Evolutionary conservation across 257 asterid species (phyloP).

Genomic region (Pogostemon cablin): DNA sequence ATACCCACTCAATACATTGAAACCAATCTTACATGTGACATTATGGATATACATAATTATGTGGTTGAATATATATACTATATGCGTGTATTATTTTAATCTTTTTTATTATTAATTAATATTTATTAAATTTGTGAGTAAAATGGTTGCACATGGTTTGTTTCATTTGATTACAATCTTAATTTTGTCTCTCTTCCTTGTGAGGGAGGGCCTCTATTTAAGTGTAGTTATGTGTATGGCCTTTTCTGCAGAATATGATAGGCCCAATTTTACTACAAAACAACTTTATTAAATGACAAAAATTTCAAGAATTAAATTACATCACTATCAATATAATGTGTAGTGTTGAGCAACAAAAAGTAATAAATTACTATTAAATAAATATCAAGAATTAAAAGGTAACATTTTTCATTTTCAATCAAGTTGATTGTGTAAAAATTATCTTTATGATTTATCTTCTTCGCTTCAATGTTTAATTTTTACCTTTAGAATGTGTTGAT

Average conservation of each 20-base stretch:
- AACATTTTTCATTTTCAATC: too few species aligned
- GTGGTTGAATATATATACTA: conserved; percentile 27
- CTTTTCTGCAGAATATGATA: conserved; percentile 10
- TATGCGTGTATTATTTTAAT: neutral
- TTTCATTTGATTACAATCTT: conserved; percentile 41
- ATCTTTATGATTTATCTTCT: too few species aligned
- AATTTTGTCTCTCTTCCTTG: conserved; percentile 35
- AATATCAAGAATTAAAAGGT: too few species aligned
- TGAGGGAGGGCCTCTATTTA: conserved; percentile 15
- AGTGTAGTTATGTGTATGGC: conserved; percentile 1
- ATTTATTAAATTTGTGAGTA: conserved; percentile 9
- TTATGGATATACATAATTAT: conserved; percentile 33
- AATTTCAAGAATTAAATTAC: neutral
- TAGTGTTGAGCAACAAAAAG: too few species aligned
- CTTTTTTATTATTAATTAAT: conserved; percentile 10
- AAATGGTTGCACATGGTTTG: conserved; percentile 50
- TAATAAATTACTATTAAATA: too few species aligned
- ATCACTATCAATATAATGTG: too few species aligned
- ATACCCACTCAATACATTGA: conserved; percentile 30
- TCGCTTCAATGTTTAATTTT: too few species aligned
- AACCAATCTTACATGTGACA: conserved; percentile 38
- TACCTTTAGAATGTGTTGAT: too few species aligned
- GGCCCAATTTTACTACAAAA: conserved; percentile 22
- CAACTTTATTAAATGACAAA: conserved; percentile 30
- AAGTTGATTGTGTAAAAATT: too few species aligned